phyloP scores from a whole-genome alignment of 768 basidiomycete species.

The Trametopsis cervina region DNA sequence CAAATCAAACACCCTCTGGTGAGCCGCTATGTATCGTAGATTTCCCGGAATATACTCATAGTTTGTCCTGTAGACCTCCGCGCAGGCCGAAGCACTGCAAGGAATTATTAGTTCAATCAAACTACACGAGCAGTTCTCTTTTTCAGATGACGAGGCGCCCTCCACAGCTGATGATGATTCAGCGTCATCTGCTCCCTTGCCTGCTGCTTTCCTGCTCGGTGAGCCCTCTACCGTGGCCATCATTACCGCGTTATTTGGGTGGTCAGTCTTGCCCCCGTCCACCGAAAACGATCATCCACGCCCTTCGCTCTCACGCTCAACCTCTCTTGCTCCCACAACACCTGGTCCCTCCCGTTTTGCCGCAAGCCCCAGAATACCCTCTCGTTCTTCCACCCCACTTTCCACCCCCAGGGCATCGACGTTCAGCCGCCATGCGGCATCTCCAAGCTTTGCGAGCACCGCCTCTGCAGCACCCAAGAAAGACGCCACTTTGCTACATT shows the following conservation, averaged over 20 bases:
- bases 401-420: background rate
- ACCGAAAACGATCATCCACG: slow-evolving; percentile 9
- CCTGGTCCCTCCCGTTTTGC: slow-evolving; percentile 18
- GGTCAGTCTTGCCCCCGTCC: slow-evolving; percentile 31
- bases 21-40: slow-evolving; percentile 15
- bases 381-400: background rate
- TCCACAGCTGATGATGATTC: background rate
- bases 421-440: slow-evolving; percentile 5
- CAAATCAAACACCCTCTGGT: slow-evolving; percentile 72
- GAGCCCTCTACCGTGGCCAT: slow-evolving; percentile 33
- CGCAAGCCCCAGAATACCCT: background rate
- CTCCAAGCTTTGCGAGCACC: slow-evolving; percentile 1
- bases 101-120: slow-evolving; percentile 33
- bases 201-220: slow-evolving; percentile 16
- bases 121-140: background rate
- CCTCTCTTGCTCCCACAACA: slow-evolving; percentile 14
- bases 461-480: slow-evolving; percentile 16
- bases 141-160: background rate
- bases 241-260: slow-evolving; percentile 42
- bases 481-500: slow-evolving; percentile 53
- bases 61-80: slow-evolving; percentile 36
- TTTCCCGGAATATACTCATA: background rate
- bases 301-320: slow-evolving; percentile 20
- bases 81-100: slow-evolving; percentile 47
- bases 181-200: background rate